Evolutionary conservation across 2,329 filamentous ascomycete genomes (phyloP), one percentile per base, ranked within the genome.

Genomic region (Pseudogymnoascus sp.): DNA sequence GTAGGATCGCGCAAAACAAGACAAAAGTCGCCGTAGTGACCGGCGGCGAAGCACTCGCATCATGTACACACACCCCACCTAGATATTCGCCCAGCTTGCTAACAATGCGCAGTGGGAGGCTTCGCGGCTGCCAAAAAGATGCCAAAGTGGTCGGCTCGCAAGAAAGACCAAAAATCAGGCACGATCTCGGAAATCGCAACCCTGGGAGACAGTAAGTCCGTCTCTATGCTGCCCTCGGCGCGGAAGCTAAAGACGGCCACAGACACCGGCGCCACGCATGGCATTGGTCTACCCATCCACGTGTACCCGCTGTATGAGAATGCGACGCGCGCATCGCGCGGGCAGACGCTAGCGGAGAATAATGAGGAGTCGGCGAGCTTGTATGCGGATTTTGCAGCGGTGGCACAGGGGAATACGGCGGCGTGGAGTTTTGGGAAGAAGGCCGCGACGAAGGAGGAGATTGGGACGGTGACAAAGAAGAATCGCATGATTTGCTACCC

Each of bases 401-500:
- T 87, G 0, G 82, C 85, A 1, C 77, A 79, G 59, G 68, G 72
- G 4, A 82, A 85, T 58, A 74, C 76, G 1, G 77, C 78, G 64
- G 79, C 85, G 0, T 89, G 86, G 86, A 82, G 77, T 62, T 79
- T 81, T 67, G 82, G 81, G 0, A 75, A 75, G 59, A 66, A 70
- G 0, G 72, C 76, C 0, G 76, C 79, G 41, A 79, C 76, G 0
- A 75, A 77, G n/a, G 71, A 82, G 19, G 73, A 71, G 0, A 88
- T 89, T 66, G 79, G 77, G 1, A 81, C 76, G 0, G 75, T 85
- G 1, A 77, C 78, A 0, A 77, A 77, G 68, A 80, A 76, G 66
- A 89, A 89, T 67, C 76, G 86, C 16, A 86, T 89, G 81, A 88
- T 90, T 61, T 88, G 84, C 69, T 82, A 79, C 58, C 86, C 87